Evolutionary conservation across 805 yeast species (phyloP), one percentile per base, ranked within the genome.

Genomic region (Nakazawaea populi): DNA sequence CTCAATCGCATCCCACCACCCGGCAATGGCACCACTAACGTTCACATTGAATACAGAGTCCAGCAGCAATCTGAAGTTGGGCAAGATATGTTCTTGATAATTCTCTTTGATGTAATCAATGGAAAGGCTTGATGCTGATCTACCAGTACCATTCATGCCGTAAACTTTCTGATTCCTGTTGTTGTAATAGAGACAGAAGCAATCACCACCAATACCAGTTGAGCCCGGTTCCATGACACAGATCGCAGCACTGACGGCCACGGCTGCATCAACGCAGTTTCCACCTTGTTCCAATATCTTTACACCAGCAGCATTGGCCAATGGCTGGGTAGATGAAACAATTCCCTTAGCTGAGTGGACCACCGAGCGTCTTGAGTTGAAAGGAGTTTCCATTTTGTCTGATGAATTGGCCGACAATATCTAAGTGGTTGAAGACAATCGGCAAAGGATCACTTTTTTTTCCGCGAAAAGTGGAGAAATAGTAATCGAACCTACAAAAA

Each of bases 11-110:
- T 87, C 94, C 43, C 74, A 62, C 94, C 94, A 87, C 0, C 89
- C 92, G 5, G 89, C 88, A 45, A 86, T 74, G 1, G 89, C 84
- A 4, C 95, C 95, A 0, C 94, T 94, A 4, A 87, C 90, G 47
- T 82, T 83, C 6, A 83, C 79, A 0, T 85, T 67, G 52, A 79
- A 80, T 3, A 82, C 76, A 2, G 88, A 82, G 32, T 68, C 68
- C 10, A 58, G 58, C 0, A 80, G 80, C 32, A 86, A 69, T 59
- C 89, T 73, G 44, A 50, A 34, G 30, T 68, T 65, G 38, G 79
- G 70, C 8, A 70, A 63, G 40, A 76, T 66, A 14, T 77, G 78
- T 24, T 71, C 68, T 14, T 74, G 70, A 39, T 54, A 48, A 42
- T 68, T 59, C 46, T 73, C 60, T 52, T 67, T 62, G 4, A 83